Base-by-base conservation (phyloP, 1,284 basidiomycete genomes). In the Moesziomyces parantarcticus region DNA sequence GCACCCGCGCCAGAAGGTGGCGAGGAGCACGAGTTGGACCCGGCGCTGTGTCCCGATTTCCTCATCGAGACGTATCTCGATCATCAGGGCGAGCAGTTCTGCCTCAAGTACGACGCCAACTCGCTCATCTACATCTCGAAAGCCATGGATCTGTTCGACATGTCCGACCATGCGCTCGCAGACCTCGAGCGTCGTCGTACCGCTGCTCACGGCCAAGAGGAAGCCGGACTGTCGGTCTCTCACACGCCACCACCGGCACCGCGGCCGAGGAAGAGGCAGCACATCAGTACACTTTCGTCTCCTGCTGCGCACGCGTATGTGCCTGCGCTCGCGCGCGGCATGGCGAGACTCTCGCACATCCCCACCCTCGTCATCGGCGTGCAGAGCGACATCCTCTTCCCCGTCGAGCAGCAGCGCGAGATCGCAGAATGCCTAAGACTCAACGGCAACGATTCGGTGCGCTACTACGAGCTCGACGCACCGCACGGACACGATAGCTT, bases 81-180 rank as follows among this genome's bases (percentile, higher is more conserved):
- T 84, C 94, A 98, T 85, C 96, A 97, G 55, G 83, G 82, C 34
- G 82, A 82, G 85, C 90, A 94, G 80, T 99, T 99, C 86, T 99
- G 96, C 84, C 87, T 98, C 61, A 99, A 97, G 84, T 99, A 99
- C 85, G 96, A 99, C 84, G 96, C 97, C 63, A 99, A 99, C 86
- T 97, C 94, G 3, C 90, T 99, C 84, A 94, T 99, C 79, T 99
- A 99, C 87, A 81, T 81, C 70, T 94, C 92, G 21, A 99, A 99
- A 86, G 96, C 97, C 20, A 99, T 99, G 96, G 96, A 99, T 84
- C 88, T 99, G 2, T 99, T 99, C 84, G 96, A 98, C 86, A 91
- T 99, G 89, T 94, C 93, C 0, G 87, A 87, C 5, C 88, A 92
- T 23, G 89, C 93, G 5, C 88, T 99, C 4, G 84, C 88, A 41